These are phyloP conservation scores for Batkoa obscura DNA, from an alignment of 371 early-diverging fungal species.

Conservation along the genomic window DNA sequence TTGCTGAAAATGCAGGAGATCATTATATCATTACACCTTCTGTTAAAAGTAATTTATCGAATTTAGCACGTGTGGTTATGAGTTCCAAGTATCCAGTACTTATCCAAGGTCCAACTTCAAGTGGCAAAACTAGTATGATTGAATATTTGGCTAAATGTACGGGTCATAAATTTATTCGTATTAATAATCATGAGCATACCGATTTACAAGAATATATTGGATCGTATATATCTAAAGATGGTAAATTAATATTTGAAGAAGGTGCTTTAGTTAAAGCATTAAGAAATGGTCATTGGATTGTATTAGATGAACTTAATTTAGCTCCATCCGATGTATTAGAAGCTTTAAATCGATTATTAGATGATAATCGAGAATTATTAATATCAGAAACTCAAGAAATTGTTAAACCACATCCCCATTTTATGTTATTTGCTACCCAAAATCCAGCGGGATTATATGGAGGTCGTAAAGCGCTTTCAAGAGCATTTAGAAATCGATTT, in stretches of 20 bases:
- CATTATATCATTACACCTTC: slow-evolving; percentile 81
- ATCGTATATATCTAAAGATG: slow-evolving; percentile 69
- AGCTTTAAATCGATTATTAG: slow-evolving; percentile 95
- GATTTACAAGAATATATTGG: slow-evolving; percentile 98
- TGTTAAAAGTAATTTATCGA: slow-evolving; percentile 63
- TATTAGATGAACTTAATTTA: slow-evolving; percentile 98
- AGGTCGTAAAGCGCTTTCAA: slow-evolving; percentile 95
- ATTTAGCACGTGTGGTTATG: slow-evolving; percentile 85
- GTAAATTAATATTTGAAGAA: slow-evolving; percentile 84
- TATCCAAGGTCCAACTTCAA: slow-evolving; percentile 98
- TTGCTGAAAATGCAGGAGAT: slow-evolving; percentile 20
- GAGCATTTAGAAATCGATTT: slow-evolving; percentile 99
- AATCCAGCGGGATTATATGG: slow-evolving; percentile 98
- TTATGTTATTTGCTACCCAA: slow-evolving; percentile 99
- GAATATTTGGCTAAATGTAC: slow-evolving; percentile 86
- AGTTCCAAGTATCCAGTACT: slow-evolving; percentile 87
- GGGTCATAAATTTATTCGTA: slow-evolving; percentile 89
- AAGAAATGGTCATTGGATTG: slow-evolving; percentile 96
- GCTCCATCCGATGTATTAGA: slow-evolving; percentile 99
- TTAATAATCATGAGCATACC: slow-evolving; percentile 99
- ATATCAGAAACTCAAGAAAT: slow-evolving; percentile 94
- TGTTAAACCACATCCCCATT: slow-evolving; percentile 90
- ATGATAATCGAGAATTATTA: slow-evolving; percentile 96
- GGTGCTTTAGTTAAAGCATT: slow-evolving; percentile 95
- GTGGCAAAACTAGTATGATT: slow-evolving; percentile 99